Evolutionary conservation across 2,329 filamentous ascomycete genomes (phyloP), one percentile per base, ranked within the genome.

Genomic region (Penicillium frequentans): DNA sequence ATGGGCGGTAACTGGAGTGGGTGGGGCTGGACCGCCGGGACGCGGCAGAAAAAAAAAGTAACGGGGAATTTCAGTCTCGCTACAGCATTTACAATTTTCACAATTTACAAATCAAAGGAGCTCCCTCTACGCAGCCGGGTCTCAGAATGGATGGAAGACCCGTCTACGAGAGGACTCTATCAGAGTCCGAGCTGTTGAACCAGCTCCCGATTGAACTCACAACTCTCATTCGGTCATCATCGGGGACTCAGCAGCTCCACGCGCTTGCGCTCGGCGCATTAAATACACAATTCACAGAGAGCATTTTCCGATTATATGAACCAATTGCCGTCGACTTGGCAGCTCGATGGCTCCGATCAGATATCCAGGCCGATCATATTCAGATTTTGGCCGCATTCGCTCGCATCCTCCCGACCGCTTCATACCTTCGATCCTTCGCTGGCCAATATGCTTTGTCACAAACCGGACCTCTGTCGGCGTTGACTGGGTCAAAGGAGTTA

Each of bases 271-370:
- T 82, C 66, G 84, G 86, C 58, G 86, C 90, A 56, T 83, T 96
- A 69, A 81, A 86, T 67, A 82, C 90, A 65, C 79, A 81, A 75
- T 83, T 86, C 73, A 93, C 91, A 67, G 86, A 91, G 69, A 80
- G 80, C 55, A 79, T 96, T 70, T 92, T 95, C 69, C 79, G 84
- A 63, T 83, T 89, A 68, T 92, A 93, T 73, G 86, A 90, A 71
- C 79, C 83, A 60, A 77, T 93, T 42, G 90, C 95, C 68, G 85
- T 91, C 65, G 93, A 97, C 74, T 81, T 96, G 49, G 91, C 89
- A 74, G 89, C 91, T 60, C 82, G 89, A 79, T 96, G 91, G 91
- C 79, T 89, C 50, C 64, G 66, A 35, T 67, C 70, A 45, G 68
- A 76, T 61, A 61, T 68, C 48, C 63, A 71, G 49, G 58, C 65